phyloP scores from a whole-genome alignment of 176 grass and related monocot genomes.

The Elymus sibiricus region DNA sequence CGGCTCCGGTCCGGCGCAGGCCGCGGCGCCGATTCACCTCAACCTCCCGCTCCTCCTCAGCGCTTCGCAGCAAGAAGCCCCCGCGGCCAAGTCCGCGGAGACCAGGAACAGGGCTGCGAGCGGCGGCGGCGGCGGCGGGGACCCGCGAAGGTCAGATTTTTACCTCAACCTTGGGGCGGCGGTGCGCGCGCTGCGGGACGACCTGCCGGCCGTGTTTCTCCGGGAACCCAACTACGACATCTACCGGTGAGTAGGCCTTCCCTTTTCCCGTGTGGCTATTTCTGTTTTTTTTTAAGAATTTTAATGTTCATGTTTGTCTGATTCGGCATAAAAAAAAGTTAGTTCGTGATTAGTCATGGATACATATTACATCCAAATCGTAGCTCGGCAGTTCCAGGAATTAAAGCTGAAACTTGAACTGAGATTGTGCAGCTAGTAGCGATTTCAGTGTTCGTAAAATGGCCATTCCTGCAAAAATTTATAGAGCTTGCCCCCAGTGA shows the following conservation, averaged over 20 bases:
- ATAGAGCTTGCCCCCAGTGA: background rate
- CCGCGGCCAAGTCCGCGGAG: constrained; percentile 27
- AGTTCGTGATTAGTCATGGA: background rate
- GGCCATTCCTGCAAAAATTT: background rate
- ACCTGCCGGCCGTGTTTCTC: constrained; percentile 74
- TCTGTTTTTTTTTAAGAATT: background rate
- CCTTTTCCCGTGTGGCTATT: background rate
- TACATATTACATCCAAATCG: background rate
- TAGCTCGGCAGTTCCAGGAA: background rate
- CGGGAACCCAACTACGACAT: constrained; percentile 84
- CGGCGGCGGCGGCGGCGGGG: constrained; percentile 10
- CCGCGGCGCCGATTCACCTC: constrained; percentile 21
- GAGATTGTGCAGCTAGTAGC: background rate
- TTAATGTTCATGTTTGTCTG: background rate
- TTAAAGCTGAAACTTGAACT: background rate
- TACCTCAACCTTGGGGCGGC: constrained; percentile 94
- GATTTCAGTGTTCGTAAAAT: background rate
- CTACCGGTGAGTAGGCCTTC: constrained; percentile 60
- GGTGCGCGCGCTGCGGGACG: constrained; percentile 86
- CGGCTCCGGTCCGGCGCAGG: constrained; percentile 18
- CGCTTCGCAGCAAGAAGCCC: constrained; percentile 49
- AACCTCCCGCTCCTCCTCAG: constrained; percentile 34
- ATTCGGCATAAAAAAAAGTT: background rate
- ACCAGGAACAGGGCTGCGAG: constrained; percentile 19
- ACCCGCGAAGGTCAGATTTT: constrained; percentile 67